Evolutionary conservation across 2,329 filamentous ascomycete genomes (phyloP), one percentile per base, ranked within the genome.

Genomic region (Ophiostoma sp.): DNA sequence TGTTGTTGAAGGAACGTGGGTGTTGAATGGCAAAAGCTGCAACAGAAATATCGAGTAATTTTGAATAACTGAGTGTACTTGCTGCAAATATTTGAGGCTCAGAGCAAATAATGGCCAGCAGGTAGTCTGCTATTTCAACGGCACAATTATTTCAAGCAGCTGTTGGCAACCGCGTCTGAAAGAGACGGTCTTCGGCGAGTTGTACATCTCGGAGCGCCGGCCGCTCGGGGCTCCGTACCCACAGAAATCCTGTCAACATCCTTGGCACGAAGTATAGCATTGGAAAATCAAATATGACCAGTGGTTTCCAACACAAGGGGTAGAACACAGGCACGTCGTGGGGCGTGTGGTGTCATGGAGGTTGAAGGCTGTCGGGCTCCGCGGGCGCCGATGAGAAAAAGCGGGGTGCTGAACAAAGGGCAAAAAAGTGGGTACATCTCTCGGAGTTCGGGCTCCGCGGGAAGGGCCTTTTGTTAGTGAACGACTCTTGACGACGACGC

Each of bases 361-460:
- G 25, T 57, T 57, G 25, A 31, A 57, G 25, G 52, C 31, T 2
- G 52, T 57, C 52, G 25, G 52, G 22, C 22, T 57, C 52, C 52
- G 52, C 57, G 57, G 57, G 22, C 31, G 57, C 57, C 57, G 57
- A 63, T n/a, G 33, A 39, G 28, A 42, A 25, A 66, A 33, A 66
- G 36, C 33, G 45, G 52, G 52, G 25, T 25, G 5, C 17, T 31
- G 12, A 31, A 31, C 52, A 57, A 57, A 31, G 52, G 3, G 22
- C 50, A 69, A 11, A 69, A 52, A 69, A 69, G 66, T 69, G 66
- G 66, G 28, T 39, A 36, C 3, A 31, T 22, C 6, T 69, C 68
- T 69, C 68, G 68, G 68, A 17, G 15, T 22, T 57, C 68, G 68
- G 68, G 25, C 68, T 69, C 68, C 68, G 68, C 68, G 68, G 68